phyloP scores from a whole-genome alignment of 2,329 filamentous ascomycete species.

The Conoideocrella luteorostrata region DNA sequence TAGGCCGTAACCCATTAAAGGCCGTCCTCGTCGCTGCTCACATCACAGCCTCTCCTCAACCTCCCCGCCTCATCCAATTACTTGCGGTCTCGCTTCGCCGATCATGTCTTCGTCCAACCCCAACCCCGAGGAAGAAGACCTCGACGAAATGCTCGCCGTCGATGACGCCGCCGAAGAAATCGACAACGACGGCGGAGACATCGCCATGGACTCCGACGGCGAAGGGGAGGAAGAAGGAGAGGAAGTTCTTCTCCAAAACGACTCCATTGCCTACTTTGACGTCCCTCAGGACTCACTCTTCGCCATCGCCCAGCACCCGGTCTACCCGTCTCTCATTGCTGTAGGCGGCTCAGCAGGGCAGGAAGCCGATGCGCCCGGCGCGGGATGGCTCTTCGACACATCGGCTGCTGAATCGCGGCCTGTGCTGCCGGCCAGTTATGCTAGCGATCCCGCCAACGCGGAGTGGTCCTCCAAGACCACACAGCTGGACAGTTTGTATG shows the following conservation, averaged over 20 bases:
- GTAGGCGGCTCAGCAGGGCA: slow-evolving; percentile 71
- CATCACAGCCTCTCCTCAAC: neutral
- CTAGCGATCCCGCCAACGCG: slow-evolving; percentile 52
- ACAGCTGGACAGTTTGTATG: slow-evolving; percentile 59
- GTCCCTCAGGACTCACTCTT: slow-evolving; percentile 86
- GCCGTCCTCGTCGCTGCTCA: no score
- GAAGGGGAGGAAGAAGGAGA: slow-evolving; percentile 68
- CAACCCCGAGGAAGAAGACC: slow-evolving; percentile 16
- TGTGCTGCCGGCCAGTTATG: slow-evolving; percentile 70
- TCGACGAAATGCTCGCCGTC: slow-evolving; percentile 13
- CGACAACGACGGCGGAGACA: slow-evolving; percentile 63
- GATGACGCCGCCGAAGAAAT: slow-evolving; percentile 15
- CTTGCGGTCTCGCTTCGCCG: slow-evolving; percentile 3
- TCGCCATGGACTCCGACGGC: slow-evolving; percentile 68
- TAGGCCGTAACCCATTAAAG: no score
- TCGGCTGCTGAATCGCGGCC: slow-evolving; percentile 56
- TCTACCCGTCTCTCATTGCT: slow-evolving; percentile 68
- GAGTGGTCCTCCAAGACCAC: slow-evolving; percentile 46
- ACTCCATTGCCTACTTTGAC: slow-evolving; percentile 91
- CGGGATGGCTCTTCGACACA: slow-evolving; percentile 79
- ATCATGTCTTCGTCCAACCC: slow-evolving; percentile 26
- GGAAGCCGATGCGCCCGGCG: slow-evolving; percentile 58
- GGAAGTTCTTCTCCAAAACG: slow-evolving; percentile 77
- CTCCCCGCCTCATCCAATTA: neutral
- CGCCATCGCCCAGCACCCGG: slow-evolving; percentile 87